Evolutionary conservation across 352 stramenopile species (phyloP), one percentile per base, ranked within the genome.

Genomic region (Globisporangium recalcitrans): DNA sequence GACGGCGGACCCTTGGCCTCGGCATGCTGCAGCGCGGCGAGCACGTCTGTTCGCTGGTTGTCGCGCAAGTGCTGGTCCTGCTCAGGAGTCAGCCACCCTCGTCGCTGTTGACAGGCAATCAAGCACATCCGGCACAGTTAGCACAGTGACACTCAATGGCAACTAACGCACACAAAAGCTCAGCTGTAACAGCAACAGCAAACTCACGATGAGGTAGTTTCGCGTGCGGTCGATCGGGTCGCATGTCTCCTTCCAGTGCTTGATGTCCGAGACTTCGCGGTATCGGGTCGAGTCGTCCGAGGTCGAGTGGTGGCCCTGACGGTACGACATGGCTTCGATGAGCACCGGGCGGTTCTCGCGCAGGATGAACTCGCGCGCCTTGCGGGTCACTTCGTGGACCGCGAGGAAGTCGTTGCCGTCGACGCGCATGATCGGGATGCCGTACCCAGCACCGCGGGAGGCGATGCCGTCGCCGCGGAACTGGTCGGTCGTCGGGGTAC

Each of bases 291-390:
- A 98, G 75, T 99, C 97, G 70, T 99, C 97, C 0, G 91, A 98
- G 2, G 97, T 99, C 38, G 88, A 98, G 78, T 99, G 97, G 78
- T 99, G 97, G 10, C 97, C 95, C 62, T 98, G 86, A 6, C 97
- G 89, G 74, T 99, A 99, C 0, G 95, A 98, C 97, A 99, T 99
- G 0, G 91, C 85, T 71, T 99, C 97, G 60, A 99, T 92, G 49
- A 99, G 78, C 19, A 99, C 88, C 0, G 97, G 97, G 5, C 83
- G 77, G 52, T 84, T 88, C 52, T 98, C 75, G 46, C 86, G 73
- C 31, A 98, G 59, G 52, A 96, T 97, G 63, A 97, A 94, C 58
- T 94, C 80, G 13, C 95, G 85, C 11, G 97, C 97, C 63, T 85
- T 75, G 7, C 76, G 74, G 11, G 96, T 98, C 22, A 93, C 96